phyloP scores from a whole-genome alignment of 1,284 basidiomycete genomes.

The Mrakiaceae sp. region DNA sequence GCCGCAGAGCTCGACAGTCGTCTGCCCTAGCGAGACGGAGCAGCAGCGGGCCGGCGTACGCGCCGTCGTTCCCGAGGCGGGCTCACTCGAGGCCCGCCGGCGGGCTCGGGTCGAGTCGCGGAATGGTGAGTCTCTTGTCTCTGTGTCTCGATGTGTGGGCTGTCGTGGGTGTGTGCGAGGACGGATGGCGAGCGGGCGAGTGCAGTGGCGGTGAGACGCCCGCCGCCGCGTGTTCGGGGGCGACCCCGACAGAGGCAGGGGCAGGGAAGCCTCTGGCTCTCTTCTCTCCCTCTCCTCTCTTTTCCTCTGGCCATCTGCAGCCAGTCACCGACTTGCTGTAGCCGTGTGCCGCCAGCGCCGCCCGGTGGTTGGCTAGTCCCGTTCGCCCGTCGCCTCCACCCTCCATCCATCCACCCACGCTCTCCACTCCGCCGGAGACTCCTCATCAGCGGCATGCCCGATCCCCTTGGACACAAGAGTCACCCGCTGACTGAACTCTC shows the following conservation, averaged over 20 bases:
- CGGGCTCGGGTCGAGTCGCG: neutral
- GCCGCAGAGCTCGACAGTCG: neutral
- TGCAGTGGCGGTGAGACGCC: too few species aligned
- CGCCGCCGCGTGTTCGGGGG: neutral
- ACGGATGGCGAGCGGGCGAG: too few species aligned
- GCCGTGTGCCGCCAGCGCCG: too few species aligned
- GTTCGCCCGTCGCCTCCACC: neutral
- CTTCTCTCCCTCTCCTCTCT: neutral
- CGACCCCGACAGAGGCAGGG: neutral
- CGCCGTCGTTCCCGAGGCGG: slow-evolving; percentile 1
- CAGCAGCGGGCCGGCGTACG: neutral
- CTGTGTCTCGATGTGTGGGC: neutral
- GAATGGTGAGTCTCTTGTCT: neutral
- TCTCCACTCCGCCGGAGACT: too few species aligned
- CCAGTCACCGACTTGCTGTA: too few species aligned
- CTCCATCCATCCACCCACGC: neutral
- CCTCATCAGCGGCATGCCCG: too few species aligned
- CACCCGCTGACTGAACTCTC: too few species aligned
- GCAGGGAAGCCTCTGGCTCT: too few species aligned
- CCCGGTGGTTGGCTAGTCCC: neutral
- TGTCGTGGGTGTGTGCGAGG: neutral
- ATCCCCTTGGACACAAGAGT: too few species aligned
- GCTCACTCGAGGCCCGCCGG: neutral
- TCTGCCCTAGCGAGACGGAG: neutral
- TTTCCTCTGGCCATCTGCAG: neutral